phyloP scores from a whole-genome alignment of 345 rosid genomes.

The Litchi chinensis region DNA sequence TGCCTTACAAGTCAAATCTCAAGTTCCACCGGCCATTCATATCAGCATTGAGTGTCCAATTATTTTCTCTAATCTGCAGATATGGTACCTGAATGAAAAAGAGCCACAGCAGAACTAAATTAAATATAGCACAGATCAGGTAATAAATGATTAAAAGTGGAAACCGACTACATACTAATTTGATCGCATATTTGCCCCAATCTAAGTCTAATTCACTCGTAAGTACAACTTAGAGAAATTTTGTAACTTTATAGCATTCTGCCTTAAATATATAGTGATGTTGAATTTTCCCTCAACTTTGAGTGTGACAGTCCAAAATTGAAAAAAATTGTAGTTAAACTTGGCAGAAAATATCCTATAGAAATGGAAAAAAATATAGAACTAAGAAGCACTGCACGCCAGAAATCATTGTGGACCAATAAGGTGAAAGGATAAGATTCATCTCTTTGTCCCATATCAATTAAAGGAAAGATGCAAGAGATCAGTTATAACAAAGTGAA shows the following conservation, averaged over 20 bases:
- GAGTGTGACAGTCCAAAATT: neutral
- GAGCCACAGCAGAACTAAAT: constrained; percentile 11
- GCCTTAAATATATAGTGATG: neutral
- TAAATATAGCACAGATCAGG: neutral
- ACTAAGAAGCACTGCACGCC: neutral
- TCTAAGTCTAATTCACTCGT: neutral
- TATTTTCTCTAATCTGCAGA: constrained; percentile 85
- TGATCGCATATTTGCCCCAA: neutral
- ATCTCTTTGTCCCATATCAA: neutral
- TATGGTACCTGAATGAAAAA: constrained; percentile 67
- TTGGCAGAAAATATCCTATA: neutral
- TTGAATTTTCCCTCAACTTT: neutral
- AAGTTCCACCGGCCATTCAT: constrained; percentile 82
- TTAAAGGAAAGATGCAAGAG: neutral
- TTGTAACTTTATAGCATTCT: neutral
- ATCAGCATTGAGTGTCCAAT: constrained; percentile 86
- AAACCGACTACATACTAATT: neutral
- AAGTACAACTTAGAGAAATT: neutral
- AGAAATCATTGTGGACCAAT: neutral
- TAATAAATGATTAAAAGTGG: neutral
- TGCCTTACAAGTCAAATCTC: constrained; percentile 60
- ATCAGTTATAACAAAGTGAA: neutral
- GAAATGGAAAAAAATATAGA: neutral
- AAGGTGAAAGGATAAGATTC: neutral
- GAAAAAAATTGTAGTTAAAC: neutral